Evolutionary conservation across 306 rosid species (phyloP), one percentile per base, ranked within the genome.

Genomic region (Medicago arabica): DNA sequence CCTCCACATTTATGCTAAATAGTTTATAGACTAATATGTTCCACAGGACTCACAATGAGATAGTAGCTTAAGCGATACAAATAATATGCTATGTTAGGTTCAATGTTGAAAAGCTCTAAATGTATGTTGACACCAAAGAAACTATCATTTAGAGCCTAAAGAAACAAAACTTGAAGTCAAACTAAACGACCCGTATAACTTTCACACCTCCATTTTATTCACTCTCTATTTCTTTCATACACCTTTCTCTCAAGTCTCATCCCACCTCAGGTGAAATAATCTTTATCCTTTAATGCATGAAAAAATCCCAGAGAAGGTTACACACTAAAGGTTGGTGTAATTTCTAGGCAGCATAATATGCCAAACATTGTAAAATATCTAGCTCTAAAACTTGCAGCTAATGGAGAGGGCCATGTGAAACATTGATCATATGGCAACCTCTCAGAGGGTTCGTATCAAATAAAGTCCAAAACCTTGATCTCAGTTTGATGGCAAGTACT

Each of bases 241-340:
- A 3, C 13, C 23, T 4, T 28, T 4, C 31, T 3, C 31, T 28
- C 31, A 15, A 17, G 14, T 2, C 7, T 18, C 34, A 55, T 55
- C 34, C 62, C 34, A 18, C 5, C 18, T 17, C 28, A 54, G 34
- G 14, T 19, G 14, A 17, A 19, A 19, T 9, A 19, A 21, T 58
- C 3, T 23, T 21, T 58, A 21, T 10, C 38, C 64, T 69, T 87
- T 87, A 78, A 77, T 86, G 64, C 87, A 78, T 2, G 90, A 87
- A 76, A 87, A 87, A 74, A 9, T 67, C 17, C 89, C 87, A 23
- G 84, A 87, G 70, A 78, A 86, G 79, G 81, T 86, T 28, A 4
- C 31, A 3, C 31, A 28, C 4, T 25, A 12, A 39, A 65, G 10
- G 51, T 28, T 13, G 17, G 28, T 11, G 59, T 71, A 1, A n/a